Base-by-base conservation (phyloP, 169 alveolate genomes). In the Cryptosporidium viatorum region DNA sequence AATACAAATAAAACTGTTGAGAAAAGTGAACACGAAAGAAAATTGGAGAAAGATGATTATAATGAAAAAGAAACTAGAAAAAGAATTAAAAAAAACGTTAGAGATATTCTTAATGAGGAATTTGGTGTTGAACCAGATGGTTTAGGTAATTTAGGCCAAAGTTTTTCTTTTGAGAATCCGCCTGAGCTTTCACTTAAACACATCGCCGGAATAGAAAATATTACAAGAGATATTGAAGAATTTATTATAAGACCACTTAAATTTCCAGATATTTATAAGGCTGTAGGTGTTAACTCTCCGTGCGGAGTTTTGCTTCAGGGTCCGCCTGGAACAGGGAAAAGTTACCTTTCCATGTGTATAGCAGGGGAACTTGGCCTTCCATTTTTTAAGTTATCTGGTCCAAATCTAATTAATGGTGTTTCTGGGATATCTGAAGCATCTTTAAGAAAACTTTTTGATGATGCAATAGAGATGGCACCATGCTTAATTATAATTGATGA, bases 241-340 rank as follows among this genome's bases (percentile, higher is more conserved):
- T 86, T 94, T 67, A 91, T 93, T 33, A 91, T 94, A 2, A 69
- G 89, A 6, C 89, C 89, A 12, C 26, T 80, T 16, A 80, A 80
- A 29, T 31, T 94, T 29, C 97, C 99, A 18, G 96, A 96, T 59
- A 93, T 95, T 55, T 97, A 95, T 91, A 86, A 92, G 68, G 94
- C 93, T 74, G 94, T 98, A 26, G 97, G 98, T 8, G 92, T 96
- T 26, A 92, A 95, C 39, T 97, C 98, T 23, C 98, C 99, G 29
- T 96, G 97, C 12, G 98, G 99, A 3, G 97, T 97, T 26, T 93
- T 97, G 73, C 92, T 98, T 71, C 97, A 95, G 93, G 99, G 99
- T 12, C 99, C 99, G 3, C 99, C 99, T 0, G 99, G 99, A 3
- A 96, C 99, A 85, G 99, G 99, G 21, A 96, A 96, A 91, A 97